Conservation (phyloP, 1,284 basidiomycete genomes). For the Cutaneotrichosporon arboriforme region DNA sequence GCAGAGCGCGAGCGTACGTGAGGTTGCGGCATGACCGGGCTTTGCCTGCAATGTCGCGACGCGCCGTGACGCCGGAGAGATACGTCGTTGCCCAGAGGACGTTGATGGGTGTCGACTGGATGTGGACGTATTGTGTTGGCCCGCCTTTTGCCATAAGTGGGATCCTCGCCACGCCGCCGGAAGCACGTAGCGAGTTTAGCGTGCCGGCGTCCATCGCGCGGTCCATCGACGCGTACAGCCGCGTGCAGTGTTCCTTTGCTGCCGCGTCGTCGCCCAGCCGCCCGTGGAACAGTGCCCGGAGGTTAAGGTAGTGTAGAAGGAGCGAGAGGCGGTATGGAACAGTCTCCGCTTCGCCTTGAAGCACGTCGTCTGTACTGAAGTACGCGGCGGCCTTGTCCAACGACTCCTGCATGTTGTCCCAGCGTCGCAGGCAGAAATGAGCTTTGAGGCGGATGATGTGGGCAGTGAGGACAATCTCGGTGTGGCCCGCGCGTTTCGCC, state of each 20-base stretch:
- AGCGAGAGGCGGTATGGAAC: neutral
- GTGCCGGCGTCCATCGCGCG: constrained; percentile 17
- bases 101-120: constrained; percentile 38
- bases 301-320: constrained; percentile 26
- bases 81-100: constrained; percentile 32
- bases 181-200: constrained; percentile 15
- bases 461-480: constrained; percentile 23
- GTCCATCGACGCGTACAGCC: constrained; percentile 34
- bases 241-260: constrained; percentile 22
- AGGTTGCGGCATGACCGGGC: constrained; percentile 22
- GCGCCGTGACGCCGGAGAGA: constrained; percentile 25
- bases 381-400: constrained; percentile 16
- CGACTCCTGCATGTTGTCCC: constrained; percentile 26
- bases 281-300: constrained; percentile 30
- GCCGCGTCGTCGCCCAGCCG: constrained; percentile 27
- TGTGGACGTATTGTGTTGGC: constrained; percentile 12
- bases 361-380: neutral
- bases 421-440: constrained; percentile 29
- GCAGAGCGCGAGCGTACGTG: constrained; percentile 21
- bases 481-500: constrained; percentile 12
- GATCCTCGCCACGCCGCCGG: constrained; percentile 26
- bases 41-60: constrained; percentile 22
- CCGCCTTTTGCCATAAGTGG: neutral
- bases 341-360: neutral
- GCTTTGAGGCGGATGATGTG: constrained; percentile 23